Percentiles rank a stretch among this genome's conserved stretches.
These are phyloP conservation scores for Begonia peltatifolia DNA, from an alignment of 306 rosid genomes.

Conservation along the genomic window DNA sequence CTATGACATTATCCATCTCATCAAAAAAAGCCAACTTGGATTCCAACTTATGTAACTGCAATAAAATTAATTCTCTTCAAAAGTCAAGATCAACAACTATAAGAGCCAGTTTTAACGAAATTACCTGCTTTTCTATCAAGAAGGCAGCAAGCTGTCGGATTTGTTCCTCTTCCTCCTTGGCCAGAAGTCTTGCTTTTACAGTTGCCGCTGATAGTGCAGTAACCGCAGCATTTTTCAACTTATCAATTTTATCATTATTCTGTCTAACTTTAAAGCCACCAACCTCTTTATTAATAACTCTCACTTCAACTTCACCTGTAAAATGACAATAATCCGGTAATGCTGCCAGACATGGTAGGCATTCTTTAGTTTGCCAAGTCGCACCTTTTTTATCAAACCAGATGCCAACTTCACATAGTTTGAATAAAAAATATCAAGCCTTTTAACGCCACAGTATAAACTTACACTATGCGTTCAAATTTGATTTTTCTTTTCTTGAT, in stretches of 20 bases:
- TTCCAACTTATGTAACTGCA: conserved; percentile 82
- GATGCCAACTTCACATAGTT: too few species aligned
- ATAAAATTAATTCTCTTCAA: conserved; percentile 11
- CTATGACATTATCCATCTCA: conserved; percentile 54
- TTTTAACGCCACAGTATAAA: not conserved
- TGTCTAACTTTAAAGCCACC: conserved; percentile 15
- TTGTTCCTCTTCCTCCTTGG: conserved; percentile 77
- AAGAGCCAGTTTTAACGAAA: conserved; percentile 8
- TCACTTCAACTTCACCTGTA: conserved; percentile 34
- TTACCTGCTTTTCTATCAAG: conserved; percentile 82
- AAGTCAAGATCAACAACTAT: conserved; percentile 6
- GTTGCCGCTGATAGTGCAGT: conserved; percentile 75
- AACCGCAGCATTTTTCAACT: conserved; percentile 61
- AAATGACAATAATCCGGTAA: conserved; percentile 5
- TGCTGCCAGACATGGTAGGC: conserved; percentile 1
- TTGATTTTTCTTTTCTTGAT: too few species aligned
- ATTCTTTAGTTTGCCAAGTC: not conserved
- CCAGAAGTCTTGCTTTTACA: conserved; percentile 77
- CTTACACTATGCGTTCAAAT: too few species aligned
- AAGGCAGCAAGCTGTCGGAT: conserved; percentile 53
- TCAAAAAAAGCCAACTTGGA: conserved; percentile 54
- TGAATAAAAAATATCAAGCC: not conserved
- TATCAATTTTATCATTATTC: conserved; percentile 33
- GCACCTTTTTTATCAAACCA: not conserved
- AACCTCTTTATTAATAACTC: conserved; percentile 27